Base-by-base conservation (phyloP, 148 eudicot genomes). In the Heliamphora exappendiculata region DNA sequence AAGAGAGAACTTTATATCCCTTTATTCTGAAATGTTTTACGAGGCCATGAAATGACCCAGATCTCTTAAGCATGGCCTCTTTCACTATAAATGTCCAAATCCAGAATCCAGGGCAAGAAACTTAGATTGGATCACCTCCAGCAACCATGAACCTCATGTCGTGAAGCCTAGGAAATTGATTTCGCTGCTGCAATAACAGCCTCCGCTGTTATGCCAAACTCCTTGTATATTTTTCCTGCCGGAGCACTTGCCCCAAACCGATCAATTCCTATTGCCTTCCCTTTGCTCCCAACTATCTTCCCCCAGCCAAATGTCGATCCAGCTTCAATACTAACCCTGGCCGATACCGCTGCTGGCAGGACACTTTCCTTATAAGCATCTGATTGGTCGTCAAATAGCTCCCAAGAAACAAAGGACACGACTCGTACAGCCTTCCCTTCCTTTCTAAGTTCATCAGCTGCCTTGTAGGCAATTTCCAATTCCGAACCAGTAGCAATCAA, bases 241-340 rank as follows among this genome's bases (percentile, higher is more conserved):
- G 98, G 98, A 62, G 98, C 98, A 89, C 97, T 92, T 1, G 98
- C 96, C 14, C 98, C 98, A 71, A 92, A 94, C 29, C 80, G 68
- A 78, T 94, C 98, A 76, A 94, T 94, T 16, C 98, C 98, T n/a
- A 94, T 92, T 0, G 93, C 82, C 83, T 92, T 94, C 1, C 98
- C 98, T 70, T 79, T 87, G 54, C 66, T 39, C 31, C 97, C 97
- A 14, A 91, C 91, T 50, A 81, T 78, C 79, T 84, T 92, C 41
- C 78, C 75, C 98, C 98, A 94, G 39, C 98, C 98, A 37, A 94
- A 94, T 26, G 98, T 94, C 0, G 96, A 78, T 41, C 92, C 98
- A n/a, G 98, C 98, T 81, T 94, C 98, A 22, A 94, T 92, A 85
- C 98, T 94, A 67, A 94, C 96, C 76, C 97, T 82, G 72, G 97